phyloP scores from a whole-genome alignment of 352 stramenopile species.

The Phytopythium delawarense region DNA sequence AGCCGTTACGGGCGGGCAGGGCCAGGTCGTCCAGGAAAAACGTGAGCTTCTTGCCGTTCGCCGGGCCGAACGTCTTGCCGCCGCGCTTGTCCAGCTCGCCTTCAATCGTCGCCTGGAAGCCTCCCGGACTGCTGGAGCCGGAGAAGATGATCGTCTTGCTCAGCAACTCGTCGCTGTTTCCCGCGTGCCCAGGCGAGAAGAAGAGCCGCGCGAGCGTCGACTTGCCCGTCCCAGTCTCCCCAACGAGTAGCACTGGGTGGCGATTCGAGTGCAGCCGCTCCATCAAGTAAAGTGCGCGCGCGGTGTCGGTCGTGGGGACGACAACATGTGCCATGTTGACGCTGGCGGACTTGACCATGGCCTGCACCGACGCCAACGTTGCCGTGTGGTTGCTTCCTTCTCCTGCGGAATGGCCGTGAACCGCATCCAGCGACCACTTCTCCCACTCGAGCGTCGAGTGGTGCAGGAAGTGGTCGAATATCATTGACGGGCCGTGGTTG shows the following conservation, averaged over 20 bases:
- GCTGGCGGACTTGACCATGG: constrained; percentile 10
- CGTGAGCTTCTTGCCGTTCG: constrained; percentile 67
- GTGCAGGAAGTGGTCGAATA: constrained; percentile 93
- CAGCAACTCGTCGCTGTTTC: constrained; percentile 32
- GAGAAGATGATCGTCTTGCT: constrained; percentile 90
- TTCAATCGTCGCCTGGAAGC: constrained; percentile 79
- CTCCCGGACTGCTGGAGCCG: constrained; percentile 65
- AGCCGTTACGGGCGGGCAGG: constrained; percentile 65
- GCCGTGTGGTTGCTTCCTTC: not conserved
- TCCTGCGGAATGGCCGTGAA: constrained; percentile 14
- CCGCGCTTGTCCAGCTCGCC: constrained; percentile 73
- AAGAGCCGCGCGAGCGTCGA: constrained; percentile 82
- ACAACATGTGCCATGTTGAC: constrained; percentile 82
- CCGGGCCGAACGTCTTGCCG: constrained; percentile 73
- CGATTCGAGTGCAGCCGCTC: constrained; percentile 46
- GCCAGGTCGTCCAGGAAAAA: constrained; percentile 78
- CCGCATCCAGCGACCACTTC: constrained; percentile 58
- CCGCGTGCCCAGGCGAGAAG: constrained; percentile 28
- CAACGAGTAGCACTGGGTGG: constrained; percentile 77
- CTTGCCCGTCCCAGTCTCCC: constrained; percentile 85
- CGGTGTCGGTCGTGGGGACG: constrained; percentile 85
- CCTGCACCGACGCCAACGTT: not conserved
- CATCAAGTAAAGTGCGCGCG: constrained; percentile 66
- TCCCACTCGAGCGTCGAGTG: constrained; percentile 89
- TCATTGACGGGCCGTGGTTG: constrained; percentile 29